Evolutionary conservation across 2,329 filamentous ascomycete genomes (phyloP).

Genomic region (Keithomyces neogunnii): DNA sequence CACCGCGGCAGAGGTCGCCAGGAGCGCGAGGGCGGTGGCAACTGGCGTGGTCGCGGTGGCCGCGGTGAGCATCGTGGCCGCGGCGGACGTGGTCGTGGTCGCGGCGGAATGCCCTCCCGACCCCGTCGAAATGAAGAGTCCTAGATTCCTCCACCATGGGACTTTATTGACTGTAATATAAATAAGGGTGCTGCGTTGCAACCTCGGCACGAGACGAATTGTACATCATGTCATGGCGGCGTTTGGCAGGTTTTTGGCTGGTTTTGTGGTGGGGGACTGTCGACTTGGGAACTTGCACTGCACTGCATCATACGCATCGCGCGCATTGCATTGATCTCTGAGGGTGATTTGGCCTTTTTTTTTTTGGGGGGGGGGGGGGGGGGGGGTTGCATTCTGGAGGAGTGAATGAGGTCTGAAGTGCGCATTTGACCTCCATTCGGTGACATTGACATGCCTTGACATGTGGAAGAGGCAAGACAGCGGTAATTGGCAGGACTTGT

Average conservation of each 20-base stretch:
- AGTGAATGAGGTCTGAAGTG: neutral
- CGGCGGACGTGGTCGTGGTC: slow-evolving; percentile 31
- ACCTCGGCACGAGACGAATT: slow-evolving; percentile 11
- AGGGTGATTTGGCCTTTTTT: neutral
- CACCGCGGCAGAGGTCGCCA: slow-evolving; percentile 50
- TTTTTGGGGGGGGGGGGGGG: too few relatives aligned
- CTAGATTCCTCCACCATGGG: slow-evolving; percentile 17
- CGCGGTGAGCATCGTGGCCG: slow-evolving; percentile 42
- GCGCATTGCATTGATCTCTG: slow-evolving; percentile 18
- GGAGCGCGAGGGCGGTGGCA: slow-evolving; percentile 39
- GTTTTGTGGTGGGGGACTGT: slow-evolving; percentile 14
- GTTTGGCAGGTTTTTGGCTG: slow-evolving; percentile 22
- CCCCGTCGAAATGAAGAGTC: slow-evolving; percentile 32
- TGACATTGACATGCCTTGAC: neutral
- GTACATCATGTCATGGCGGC: slow-evolving; percentile 33
- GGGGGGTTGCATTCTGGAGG: neutral
- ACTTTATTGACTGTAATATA: slow-evolving; percentile 9
- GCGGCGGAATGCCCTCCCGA: slow-evolving; percentile 26
- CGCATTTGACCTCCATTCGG: neutral
- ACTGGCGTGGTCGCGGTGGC: slow-evolving; percentile 30
- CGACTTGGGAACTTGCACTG: slow-evolving; percentile 10
- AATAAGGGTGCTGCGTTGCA: neutral
- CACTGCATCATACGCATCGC: neutral
- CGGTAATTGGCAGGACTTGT: neutral
- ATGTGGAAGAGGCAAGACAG: neutral